Evolutionary conservation across 768 basidiomycete genomes (phyloP).

Genomic region (Termitomyces sp.): DNA sequence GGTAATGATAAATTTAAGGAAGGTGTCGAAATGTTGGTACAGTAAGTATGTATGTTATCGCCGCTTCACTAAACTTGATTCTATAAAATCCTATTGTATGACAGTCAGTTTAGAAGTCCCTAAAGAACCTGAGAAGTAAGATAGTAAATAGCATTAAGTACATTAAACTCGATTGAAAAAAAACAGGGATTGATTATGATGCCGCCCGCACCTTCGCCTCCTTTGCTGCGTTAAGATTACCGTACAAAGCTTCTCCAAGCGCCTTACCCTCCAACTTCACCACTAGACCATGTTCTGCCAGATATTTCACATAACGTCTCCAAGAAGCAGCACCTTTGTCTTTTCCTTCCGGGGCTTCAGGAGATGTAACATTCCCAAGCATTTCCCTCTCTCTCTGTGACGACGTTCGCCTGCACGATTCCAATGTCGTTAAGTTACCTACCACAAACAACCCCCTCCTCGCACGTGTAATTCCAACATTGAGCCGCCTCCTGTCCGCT

Average conservation of each 20-base stretch:
- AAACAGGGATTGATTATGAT: slow-evolving; percentile 2
- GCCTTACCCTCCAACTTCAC: slow-evolving; percentile 40
- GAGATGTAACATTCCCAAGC: neutral
- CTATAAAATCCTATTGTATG: neutral
- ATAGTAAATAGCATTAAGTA: neutral
- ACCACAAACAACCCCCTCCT: slow-evolving; percentile 82
- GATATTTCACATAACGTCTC: slow-evolving; percentile 57
- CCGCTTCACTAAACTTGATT: neutral
- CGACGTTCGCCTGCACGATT: slow-evolving; percentile 36
- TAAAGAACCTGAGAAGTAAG: no score
- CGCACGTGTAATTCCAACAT: slow-evolving; percentile 89
- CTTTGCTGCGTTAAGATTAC: slow-evolving; percentile 26
- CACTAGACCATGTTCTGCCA: slow-evolving; percentile 51
- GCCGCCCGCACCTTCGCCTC: neutral
- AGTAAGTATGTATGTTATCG: no score
- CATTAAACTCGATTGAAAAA: neutral
- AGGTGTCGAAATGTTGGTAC: no score
- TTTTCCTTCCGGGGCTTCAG: slow-evolving; percentile 11
- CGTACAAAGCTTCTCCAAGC: slow-evolving; percentile 40
- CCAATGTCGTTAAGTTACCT: slow-evolving; percentile 67
- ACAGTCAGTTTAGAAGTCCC: neutral
- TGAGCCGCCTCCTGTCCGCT: slow-evolving; percentile 79
- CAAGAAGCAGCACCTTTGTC: slow-evolving; percentile 52
- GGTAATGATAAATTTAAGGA: no score
- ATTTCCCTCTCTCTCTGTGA: slow-evolving; percentile 16